These are phyloP conservation scores for Rhodotorula toruloides DNA, from an alignment of 768 basidiomycete species.

Conservation along the genomic window DNA sequence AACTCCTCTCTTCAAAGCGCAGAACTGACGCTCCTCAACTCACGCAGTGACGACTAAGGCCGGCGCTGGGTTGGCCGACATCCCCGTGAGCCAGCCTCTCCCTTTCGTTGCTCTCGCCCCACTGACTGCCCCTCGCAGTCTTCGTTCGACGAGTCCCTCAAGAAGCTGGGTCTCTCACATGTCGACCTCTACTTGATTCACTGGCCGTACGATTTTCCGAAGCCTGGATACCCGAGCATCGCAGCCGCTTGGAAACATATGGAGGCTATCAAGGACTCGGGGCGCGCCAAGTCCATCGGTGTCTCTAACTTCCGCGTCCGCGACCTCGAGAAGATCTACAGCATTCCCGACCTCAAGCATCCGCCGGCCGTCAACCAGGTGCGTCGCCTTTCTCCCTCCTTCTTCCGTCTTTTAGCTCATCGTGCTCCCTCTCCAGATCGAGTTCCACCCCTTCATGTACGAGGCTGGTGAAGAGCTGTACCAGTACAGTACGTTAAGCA, in stretches of 20 bases:
- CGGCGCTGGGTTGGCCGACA: constrained; percentile 39
- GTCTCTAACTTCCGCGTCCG: constrained; percentile 48
- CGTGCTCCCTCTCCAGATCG: constrained; percentile 48
- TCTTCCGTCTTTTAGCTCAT: background rate
- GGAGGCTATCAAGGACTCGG: constrained; percentile 56
- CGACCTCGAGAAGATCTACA: constrained; percentile 46
- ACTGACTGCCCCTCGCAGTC: too few species aligned
- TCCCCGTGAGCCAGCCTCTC: too few species aligned
- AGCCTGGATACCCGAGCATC: constrained; percentile 22
- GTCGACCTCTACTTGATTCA: constrained; percentile 30
- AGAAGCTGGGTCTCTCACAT: constrained; percentile 55
- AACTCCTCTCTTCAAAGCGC: too few species aligned
- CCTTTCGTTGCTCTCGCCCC: too few species aligned
- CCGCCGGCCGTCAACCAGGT: constrained; percentile 47
- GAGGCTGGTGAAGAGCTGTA: constrained; percentile 40
- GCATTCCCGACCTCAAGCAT: constrained; percentile 44
- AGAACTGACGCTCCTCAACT: background rate
- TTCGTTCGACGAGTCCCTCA: constrained; percentile 55
- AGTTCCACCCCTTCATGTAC: constrained; percentile 48
- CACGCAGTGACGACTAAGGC: constrained; percentile 37
- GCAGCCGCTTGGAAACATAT: constrained; percentile 47
- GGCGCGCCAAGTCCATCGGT: constrained; percentile 50
- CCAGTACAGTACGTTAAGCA: constrained; percentile 25
- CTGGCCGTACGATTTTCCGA: constrained; percentile 36
- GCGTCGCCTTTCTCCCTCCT: constrained; percentile 13